phyloP scores from a whole-genome alignment of 805 yeast species.

The Blastobotrys americana region DNA sequence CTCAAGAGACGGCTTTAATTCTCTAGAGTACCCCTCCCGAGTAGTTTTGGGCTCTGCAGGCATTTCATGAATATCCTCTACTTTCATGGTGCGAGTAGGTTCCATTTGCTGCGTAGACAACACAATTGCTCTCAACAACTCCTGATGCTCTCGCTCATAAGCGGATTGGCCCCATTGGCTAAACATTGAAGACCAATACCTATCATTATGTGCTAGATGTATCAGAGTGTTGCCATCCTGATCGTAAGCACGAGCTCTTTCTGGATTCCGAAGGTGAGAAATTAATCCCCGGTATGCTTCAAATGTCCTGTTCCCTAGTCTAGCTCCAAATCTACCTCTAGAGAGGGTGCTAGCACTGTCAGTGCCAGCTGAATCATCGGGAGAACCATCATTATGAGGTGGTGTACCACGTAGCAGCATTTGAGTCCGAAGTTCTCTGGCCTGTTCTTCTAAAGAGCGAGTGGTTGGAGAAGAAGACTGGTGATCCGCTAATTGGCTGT shows the following conservation, averaged over 20 bases:
- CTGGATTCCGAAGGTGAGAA: background rate
- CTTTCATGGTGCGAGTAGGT: background rate
- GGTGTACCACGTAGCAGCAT: background rate
- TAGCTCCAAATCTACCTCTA: too few species aligned
- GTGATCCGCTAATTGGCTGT: background rate
- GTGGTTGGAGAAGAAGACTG: background rate
- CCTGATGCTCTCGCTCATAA: background rate
- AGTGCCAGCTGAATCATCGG: background rate
- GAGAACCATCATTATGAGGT: background rate
- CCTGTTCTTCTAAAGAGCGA: background rate
- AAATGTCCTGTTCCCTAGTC: too few species aligned
- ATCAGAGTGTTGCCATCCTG: background rate
- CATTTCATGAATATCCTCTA: slow-evolving; percentile 8
- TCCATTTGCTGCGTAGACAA: background rate
- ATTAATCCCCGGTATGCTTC: too few species aligned
- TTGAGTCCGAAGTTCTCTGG: background rate
- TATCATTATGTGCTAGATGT: background rate
- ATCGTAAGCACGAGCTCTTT: background rate
- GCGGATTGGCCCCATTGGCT: background rate
- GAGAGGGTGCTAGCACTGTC: too few species aligned
- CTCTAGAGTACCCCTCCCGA: slow-evolving; percentile 20
- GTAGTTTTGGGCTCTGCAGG: slow-evolving; percentile 8
- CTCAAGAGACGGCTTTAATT: slow-evolving; percentile 32
- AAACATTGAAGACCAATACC: background rate
- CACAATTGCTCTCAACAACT: slow-evolving; percentile 1